A percentile compares a stretch with the other conserved stretches of the same genome.
Evolutionary conservation across 106 monocot genomes (phyloP).

Genomic region (Dactylorhiza incarnata): DNA sequence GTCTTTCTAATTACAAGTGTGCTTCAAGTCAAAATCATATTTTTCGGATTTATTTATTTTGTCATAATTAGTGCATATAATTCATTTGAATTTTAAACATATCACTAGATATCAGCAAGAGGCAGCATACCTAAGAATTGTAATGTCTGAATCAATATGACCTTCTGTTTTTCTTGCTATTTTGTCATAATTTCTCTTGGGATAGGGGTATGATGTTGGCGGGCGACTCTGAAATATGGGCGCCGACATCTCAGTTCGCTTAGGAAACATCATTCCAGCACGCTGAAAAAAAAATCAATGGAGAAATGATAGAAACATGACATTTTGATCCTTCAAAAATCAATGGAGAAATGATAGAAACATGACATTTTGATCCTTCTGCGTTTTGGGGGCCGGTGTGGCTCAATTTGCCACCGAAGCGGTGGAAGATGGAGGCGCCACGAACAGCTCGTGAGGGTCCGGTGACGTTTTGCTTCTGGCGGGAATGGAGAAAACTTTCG

Average conservation of each 20-base stretch:
- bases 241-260: conserved; percentile 56
- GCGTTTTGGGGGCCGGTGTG: too few species aligned
- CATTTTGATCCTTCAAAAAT: too few species aligned
- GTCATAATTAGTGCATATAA: too few species aligned
- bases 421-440: too few species aligned
- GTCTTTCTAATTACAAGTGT: too few species aligned
- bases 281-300: conserved; percentile 25
- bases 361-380: too few species aligned
- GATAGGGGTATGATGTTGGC: conserved; percentile 47
- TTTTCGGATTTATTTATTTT: too few species aligned
- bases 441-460: too few species aligned
- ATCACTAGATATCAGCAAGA: not conserved
- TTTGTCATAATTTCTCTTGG: conserved; percentile 37
- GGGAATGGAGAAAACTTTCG: too few species aligned
- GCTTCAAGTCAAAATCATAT: too few species aligned
- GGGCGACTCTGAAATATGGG: conserved; percentile 75
- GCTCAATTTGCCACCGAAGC: too few species aligned
- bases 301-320: not conserved
- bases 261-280: conserved; percentile 52
- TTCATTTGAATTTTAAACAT: not conserved
- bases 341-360: not conserved
- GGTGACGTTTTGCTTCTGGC: too few species aligned
- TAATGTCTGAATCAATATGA: conserved; percentile 41
- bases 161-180: conserved; percentile 41
- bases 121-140: conserved; percentile 51